Percentiles rank a stretch among this genome's conserved stretches.
Evolutionary conservation across 352 stramenopile species (phyloP).

Genomic region (Aphanomyces cochlioides): DNA sequence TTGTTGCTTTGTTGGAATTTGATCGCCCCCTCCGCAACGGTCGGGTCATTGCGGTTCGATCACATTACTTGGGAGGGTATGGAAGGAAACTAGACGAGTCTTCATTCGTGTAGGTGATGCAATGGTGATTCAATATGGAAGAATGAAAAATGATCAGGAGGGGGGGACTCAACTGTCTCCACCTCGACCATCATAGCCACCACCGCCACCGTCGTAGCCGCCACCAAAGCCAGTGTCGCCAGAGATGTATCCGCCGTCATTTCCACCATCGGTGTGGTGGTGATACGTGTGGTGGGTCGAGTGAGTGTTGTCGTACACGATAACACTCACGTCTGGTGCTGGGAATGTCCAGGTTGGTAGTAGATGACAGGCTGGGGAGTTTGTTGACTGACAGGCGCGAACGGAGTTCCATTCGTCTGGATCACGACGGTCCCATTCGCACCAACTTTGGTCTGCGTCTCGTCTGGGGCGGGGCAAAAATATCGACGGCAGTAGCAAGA

Average conservation of each 20-base stretch:
- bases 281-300: neutral
- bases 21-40: too few species aligned
- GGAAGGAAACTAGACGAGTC: too few species aligned
- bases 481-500: neutral
- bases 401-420: neutral
- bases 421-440: neutral
- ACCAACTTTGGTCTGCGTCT: neutral
- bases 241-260: neutral
- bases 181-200: neutral
- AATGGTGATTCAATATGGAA: too few species aligned
- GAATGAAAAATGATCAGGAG: too few species aligned
- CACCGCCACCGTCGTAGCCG: neutral
- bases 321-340: neutral
- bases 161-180: too few species aligned
- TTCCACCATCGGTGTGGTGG: neutral
- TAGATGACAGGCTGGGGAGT: neutral
- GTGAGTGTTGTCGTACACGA: conserved; percentile 6
- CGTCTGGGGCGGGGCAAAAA: neutral
- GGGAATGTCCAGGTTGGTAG: neutral
- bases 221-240: conserved; percentile 8
- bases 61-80: too few species aligned
- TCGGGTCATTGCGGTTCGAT: too few species aligned
- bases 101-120: too few species aligned
- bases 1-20: too few species aligned
- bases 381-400: neutral